Percentiles rank a stretch among this genome's conserved stretches.
Conservation (phyloP, 2,329 filamentous ascomycete genomes). For the Xylariaceae sp. region DNA sequence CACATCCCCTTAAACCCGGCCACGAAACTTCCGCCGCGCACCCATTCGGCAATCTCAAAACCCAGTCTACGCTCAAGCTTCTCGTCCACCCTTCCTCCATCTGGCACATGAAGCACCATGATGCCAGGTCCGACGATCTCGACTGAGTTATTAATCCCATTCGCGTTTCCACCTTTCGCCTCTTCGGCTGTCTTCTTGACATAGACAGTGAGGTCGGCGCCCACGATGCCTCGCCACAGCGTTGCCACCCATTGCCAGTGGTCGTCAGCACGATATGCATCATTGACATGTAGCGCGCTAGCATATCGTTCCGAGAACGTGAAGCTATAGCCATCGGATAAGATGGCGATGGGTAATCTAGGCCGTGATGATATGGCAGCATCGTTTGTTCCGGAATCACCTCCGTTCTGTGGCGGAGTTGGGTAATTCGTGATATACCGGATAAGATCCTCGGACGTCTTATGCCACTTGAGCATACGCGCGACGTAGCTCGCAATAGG, state of each 20-base stretch:
- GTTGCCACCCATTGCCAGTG: conserved; percentile 98
- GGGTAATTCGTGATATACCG: conserved; percentile 39
- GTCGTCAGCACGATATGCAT: conserved; percentile 74
- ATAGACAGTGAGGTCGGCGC: conserved; percentile 73
- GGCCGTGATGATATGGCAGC: conserved; percentile 1
- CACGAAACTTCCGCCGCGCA: conserved; percentile 45
- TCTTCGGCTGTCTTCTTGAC: conserved; percentile 38
- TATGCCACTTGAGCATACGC: conserved; percentile 68
- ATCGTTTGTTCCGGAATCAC: neutral
- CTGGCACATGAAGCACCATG: conserved; percentile 48
- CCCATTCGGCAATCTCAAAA: conserved; percentile 86
- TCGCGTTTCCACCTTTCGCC: conserved; percentile 9
- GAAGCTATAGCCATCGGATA: conserved; percentile 74
- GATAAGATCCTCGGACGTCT: conserved; percentile 65
- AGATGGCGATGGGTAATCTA: conserved; percentile 62
- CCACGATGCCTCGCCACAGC: conserved; percentile 81
- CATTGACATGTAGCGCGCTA: conserved; percentile 64
- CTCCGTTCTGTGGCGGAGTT: neutral
- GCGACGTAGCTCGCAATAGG: conserved; percentile 57
- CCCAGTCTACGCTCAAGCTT: conserved; percentile 67
- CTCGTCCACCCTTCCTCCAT: conserved; percentile 49
- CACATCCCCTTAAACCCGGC: conserved; percentile 20
- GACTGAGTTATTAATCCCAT: conserved; percentile 33
- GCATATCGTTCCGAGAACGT: conserved; percentile 72
- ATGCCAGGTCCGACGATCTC: conserved; percentile 51